These are phyloP conservation scores for Ophiostoma sp. DNA, from an alignment of 2,329 filamentous ascomycete species.

Conservation along the genomic window DNA sequence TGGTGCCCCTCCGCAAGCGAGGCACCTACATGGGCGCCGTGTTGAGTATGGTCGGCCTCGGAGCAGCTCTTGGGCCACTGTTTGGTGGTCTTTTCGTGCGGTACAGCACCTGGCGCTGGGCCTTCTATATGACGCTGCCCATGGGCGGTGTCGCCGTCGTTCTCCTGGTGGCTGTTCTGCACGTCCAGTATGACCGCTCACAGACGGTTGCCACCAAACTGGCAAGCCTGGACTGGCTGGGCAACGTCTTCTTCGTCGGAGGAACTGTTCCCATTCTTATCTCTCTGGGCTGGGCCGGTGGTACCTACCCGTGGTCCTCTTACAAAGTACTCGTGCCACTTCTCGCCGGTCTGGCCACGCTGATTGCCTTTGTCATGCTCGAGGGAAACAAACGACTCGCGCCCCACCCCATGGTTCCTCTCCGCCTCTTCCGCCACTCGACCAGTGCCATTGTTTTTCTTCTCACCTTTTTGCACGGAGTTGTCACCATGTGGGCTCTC, in stretches of 20 bases:
- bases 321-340: neutral
- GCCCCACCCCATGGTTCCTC: neutral
- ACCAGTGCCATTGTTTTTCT: constrained; percentile 31
- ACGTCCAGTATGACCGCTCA: neutral
- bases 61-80: constrained; percentile 27
- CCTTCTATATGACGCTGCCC: constrained; percentile 48
- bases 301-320: neutral
- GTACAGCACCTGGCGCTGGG: constrained; percentile 32
- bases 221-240: neutral
- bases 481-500: constrained; percentile 40
- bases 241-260: neutral
- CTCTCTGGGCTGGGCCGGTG: neutral
- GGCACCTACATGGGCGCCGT: constrained; percentile 30
- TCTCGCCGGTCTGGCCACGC: neutral
- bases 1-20: constrained; percentile 31
- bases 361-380: neutral
- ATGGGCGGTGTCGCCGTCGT: constrained; percentile 34
- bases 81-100: constrained; percentile 29
- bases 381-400: neutral
- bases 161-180: constrained; percentile 41
- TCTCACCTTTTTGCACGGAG: constrained; percentile 34
- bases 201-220: neutral
- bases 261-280: neutral
- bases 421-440: neutral
- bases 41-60: constrained; percentile 20